Evolutionary conservation across 148 eudicot species (phyloP).

Genomic region (Amaranthus palmeri): DNA sequence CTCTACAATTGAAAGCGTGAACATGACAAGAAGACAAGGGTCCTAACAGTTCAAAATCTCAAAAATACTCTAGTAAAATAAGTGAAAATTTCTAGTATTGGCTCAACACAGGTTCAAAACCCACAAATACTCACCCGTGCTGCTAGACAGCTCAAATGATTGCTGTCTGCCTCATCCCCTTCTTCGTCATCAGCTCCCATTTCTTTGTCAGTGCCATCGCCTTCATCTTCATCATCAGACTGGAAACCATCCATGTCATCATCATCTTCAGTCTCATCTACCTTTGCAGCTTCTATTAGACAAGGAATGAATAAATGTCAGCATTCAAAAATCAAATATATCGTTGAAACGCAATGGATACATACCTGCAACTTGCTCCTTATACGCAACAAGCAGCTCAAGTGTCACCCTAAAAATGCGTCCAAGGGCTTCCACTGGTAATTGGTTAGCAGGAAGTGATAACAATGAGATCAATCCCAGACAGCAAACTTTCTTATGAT

Average conservation of each 20-base stretch:
- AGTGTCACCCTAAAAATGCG: slow-evolving; percentile 86
- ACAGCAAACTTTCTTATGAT: slow-evolving; percentile 97
- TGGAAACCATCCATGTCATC: slow-evolving; percentile 82
- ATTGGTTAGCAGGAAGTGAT: slow-evolving; percentile 76
- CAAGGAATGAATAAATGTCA: slow-evolving; percentile 9
- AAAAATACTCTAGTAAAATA: too few species aligned
- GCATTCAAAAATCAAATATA: too few species aligned
- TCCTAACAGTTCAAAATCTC: too few species aligned
- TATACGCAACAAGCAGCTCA: slow-evolving; percentile 89
- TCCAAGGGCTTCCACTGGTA: slow-evolving; percentile 81
- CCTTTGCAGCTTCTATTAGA: slow-evolving; percentile 69
- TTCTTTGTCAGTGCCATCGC: slow-evolving; percentile 66
- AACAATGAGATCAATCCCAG: slow-evolving; percentile 88
- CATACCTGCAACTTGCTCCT: slow-evolving; percentile 86
- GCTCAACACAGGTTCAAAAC: neutral
- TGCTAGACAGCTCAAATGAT: slow-evolving; percentile 62
- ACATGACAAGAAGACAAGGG: too few species aligned
- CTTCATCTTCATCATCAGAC: slow-evolving; percentile 54
- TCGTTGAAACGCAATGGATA: too few species aligned
- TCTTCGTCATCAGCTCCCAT: slow-evolving; percentile 94
- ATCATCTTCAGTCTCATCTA: slow-evolving; percentile 59
- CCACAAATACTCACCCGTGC: slow-evolving; percentile 55
- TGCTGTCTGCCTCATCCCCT: slow-evolving; percentile 81
- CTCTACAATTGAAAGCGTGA: too few species aligned
- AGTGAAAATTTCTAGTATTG: too few species aligned